Percentiles rank a stretch among this genome's conserved stretches.
Evolutionary conservation across 2,329 filamentous ascomycete species (phyloP).

Genomic region (Colletotrichum chlorophyti): DNA sequence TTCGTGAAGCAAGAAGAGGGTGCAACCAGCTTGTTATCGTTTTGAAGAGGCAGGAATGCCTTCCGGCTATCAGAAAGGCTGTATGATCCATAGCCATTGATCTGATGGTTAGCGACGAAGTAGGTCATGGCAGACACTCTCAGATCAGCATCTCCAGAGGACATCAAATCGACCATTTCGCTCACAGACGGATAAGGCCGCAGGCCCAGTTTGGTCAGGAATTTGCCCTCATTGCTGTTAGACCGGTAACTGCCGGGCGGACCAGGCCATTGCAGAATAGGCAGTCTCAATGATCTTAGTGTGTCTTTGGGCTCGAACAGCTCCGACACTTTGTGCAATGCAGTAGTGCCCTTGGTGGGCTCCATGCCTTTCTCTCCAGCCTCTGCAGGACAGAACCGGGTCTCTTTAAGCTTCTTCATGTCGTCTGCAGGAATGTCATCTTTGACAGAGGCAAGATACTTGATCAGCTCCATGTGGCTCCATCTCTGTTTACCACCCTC

Average conservation of each 20-base stretch:
- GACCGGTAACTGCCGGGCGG: slow-evolving; percentile 66
- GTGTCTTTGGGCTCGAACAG: slow-evolving; percentile 80
- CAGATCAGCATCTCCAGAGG: slow-evolving; percentile 62
- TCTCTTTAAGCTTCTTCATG: slow-evolving; percentile 77
- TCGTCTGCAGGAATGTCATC: slow-evolving; percentile 88
- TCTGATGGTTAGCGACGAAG: slow-evolving; percentile 80
- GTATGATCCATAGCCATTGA: slow-evolving; percentile 75
- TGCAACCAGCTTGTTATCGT: slow-evolving; percentile 68
- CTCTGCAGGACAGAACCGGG: slow-evolving; percentile 84
- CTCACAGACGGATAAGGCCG: slow-evolving; percentile 72
- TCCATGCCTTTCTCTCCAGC: slow-evolving; percentile 63
- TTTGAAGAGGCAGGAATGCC: slow-evolving; percentile 76
- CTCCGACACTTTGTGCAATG: slow-evolving; percentile 76
- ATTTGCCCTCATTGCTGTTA: slow-evolving; percentile 74
- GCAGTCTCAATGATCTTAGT: slow-evolving; percentile 73
- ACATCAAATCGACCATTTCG: slow-evolving; percentile 82
- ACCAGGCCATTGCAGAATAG: slow-evolving; percentile 83
- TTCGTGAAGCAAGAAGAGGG: slow-evolving; percentile 87
- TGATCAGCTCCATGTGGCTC: slow-evolving; percentile 95
- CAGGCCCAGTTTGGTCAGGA: slow-evolving; percentile 77
- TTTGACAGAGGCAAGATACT: slow-evolving; percentile 88
- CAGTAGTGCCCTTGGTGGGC: slow-evolving; percentile 54
- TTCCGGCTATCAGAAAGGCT: slow-evolving; percentile 61
- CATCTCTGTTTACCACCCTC: slow-evolving; percentile 69
- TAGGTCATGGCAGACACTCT: slow-evolving; percentile 79